Percentiles rank a stretch among this genome's conserved stretches.
These are phyloP conservation scores for Aspergillus neotritici DNA, from an alignment of 2,329 filamentous ascomycete species.

Conservation along the genomic window DNA sequence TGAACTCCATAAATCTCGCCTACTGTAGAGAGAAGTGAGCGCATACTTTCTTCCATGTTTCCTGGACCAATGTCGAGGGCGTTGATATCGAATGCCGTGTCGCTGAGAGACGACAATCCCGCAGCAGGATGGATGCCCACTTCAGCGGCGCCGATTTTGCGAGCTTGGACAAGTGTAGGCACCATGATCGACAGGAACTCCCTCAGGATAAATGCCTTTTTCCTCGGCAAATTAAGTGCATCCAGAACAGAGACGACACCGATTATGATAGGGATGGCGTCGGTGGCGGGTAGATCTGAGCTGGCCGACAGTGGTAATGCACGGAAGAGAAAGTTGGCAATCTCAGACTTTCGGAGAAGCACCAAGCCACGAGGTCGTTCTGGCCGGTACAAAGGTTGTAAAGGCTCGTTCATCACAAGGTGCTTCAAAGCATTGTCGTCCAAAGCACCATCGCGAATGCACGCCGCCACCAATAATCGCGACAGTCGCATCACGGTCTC, in stretches of 20 bases:
- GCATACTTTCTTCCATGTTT: slow-evolving; percentile 40
- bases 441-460: slow-evolving; percentile 47
- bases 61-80: slow-evolving; percentile 37
- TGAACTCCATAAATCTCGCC: slow-evolving; percentile 39
- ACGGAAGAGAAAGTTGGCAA: slow-evolving; percentile 60
- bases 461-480: slow-evolving; percentile 48
- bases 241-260: slow-evolving; percentile 85
- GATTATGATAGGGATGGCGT: slow-evolving; percentile 72
- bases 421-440: slow-evolving; percentile 51
- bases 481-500: slow-evolving; percentile 54
- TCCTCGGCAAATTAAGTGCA: slow-evolving; percentile 71
- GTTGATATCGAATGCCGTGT: slow-evolving; percentile 43
- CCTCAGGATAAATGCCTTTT: slow-evolving; percentile 83
- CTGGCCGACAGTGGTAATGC: slow-evolving; percentile 61
- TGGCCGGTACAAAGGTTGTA: slow-evolving; percentile 29
- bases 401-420: slow-evolving; percentile 51
- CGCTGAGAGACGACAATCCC: slow-evolving; percentile 67
- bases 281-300: slow-evolving; percentile 63
- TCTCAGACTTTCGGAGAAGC: slow-evolving; percentile 55
- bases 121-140: slow-evolving; percentile 92
- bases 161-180: slow-evolving; percentile 78
- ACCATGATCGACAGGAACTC: slow-evolving; percentile 80
- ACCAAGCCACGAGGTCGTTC: slow-evolving; percentile 32
- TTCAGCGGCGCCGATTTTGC: slow-evolving; percentile 90
- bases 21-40: slow-evolving; percentile 33